A percentile compares a stretch with the other conserved stretches of the same genome.
phyloP scores from a whole-genome alignment of 2,329 filamentous ascomycete genomes.

The Scedosporium dehoogii region DNA sequence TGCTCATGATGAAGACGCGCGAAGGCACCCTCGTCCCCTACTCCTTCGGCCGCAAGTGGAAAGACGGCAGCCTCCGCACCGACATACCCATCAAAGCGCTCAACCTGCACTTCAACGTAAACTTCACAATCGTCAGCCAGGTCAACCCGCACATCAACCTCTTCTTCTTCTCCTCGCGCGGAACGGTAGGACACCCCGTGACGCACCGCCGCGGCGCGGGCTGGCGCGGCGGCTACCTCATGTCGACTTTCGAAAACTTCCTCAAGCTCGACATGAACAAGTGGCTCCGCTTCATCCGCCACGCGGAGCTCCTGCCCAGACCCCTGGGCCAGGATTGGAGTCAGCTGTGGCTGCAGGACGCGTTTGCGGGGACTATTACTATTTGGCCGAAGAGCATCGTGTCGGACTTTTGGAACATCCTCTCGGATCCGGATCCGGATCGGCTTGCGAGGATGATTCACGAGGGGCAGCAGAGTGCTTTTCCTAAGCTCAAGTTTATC shows the following conservation, averaged over 20 bases:
- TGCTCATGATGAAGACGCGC: slow-evolving; percentile 79
- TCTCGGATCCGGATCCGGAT: slow-evolving; percentile 68
- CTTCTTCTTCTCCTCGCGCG: slow-evolving; percentile 95
- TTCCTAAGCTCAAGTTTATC: slow-evolving; percentile 87
- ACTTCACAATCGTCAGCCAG: slow-evolving; percentile 81
- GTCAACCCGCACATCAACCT: slow-evolving; percentile 98
- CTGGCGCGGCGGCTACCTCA: slow-evolving; percentile 92
- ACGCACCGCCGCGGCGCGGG: slow-evolving; percentile 88
- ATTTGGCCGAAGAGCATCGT: slow-evolving; percentile 81
- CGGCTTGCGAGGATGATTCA: slow-evolving; percentile 82
- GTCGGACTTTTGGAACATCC: slow-evolving; percentile 76
- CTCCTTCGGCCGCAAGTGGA: slow-evolving; percentile 98
- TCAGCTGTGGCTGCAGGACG: slow-evolving; percentile 84
- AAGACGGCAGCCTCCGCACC: slow-evolving; percentile 86
- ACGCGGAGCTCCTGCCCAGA: slow-evolving; percentile 82
- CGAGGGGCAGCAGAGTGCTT: slow-evolving; percentile 79
- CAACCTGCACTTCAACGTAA: slow-evolving; percentile 96
- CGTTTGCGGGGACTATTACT: slow-evolving; percentile 84
- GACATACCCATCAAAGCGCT: slow-evolving; percentile 92
- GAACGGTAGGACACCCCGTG: slow-evolving; percentile 83
- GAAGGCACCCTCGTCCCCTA: slow-evolving; percentile 76
- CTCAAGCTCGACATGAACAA: slow-evolving; percentile 95
- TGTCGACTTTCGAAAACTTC: slow-evolving; percentile 85
- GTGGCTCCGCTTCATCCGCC: slow-evolving; percentile 90
- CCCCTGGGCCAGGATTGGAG: slow-evolving; percentile 94